Conservation (phyloP, 2,329 filamentous ascomycete species). For the Claviceps monticola region DNA sequence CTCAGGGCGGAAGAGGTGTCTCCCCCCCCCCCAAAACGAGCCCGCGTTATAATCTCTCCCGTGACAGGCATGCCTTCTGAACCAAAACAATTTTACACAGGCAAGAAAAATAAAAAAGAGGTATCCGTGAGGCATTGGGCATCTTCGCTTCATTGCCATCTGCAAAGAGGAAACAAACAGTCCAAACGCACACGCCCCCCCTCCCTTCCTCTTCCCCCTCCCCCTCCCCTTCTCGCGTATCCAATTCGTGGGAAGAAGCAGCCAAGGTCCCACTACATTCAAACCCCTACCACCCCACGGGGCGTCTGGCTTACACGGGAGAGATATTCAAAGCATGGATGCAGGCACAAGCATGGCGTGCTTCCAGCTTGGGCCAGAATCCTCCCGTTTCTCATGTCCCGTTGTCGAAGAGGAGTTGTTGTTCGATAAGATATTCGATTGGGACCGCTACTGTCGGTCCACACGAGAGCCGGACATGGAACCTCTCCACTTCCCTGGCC, state of each 20-base stretch:
- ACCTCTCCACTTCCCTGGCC: constrained; percentile 16
- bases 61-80: constrained; percentile 23
- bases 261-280: constrained; percentile 27
- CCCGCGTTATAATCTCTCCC: constrained; percentile 25
- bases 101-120: constrained; percentile 5
- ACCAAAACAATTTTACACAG: constrained; percentile 25
- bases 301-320: constrained; percentile 23
- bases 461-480: constrained; percentile 15
- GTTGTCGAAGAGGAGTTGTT: constrained; percentile 18
- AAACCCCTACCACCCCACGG: constrained; percentile 12
- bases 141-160: constrained; percentile 25
- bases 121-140: constrained; percentile 23
- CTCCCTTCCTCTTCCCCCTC: not conserved
- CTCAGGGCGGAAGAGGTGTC: constrained; percentile 14
- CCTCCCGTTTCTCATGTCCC: constrained; percentile 22
- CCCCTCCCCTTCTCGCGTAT: constrained; percentile 11
- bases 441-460: constrained; percentile 20
- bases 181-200: constrained; percentile 12
- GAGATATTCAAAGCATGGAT: constrained; percentile 22
- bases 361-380: constrained; percentile 22
- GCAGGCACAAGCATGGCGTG: constrained; percentile 18
- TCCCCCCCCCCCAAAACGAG: constrained; percentile 15
- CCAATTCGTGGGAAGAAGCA: constrained; percentile 22
- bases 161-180: constrained; percentile 8
- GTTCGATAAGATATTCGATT: constrained; percentile 25